These are phyloP conservation scores for Davidsoniella neocaledoniae DNA, from an alignment of 2,329 filamentous ascomycete species.

Conservation along the genomic window DNA sequence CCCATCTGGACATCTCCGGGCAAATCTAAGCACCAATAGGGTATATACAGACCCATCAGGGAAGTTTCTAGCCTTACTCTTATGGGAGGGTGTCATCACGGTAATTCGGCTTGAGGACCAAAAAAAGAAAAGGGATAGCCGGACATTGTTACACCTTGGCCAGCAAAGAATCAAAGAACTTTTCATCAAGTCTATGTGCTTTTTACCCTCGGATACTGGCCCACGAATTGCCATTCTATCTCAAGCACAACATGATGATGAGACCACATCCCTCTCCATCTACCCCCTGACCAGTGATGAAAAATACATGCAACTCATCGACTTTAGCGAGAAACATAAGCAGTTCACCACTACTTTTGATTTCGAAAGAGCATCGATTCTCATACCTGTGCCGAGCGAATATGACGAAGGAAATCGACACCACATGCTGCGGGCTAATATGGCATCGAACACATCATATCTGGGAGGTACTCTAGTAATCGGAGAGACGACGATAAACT, in stretches of 20 bases:
- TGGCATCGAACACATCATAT: slow-evolving; percentile 32
- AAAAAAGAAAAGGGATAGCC: not conserved
- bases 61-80: slow-evolving; percentile 37
- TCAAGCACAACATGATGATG: slow-evolving; percentile 33
- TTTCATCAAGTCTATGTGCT: slow-evolving; percentile 40
- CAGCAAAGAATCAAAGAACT: slow-evolving; percentile 41
- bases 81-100: slow-evolving; percentile 44
- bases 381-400: slow-evolving; percentile 43
- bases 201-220: slow-evolving; percentile 40
- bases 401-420: slow-evolving; percentile 42
- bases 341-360: slow-evolving; percentile 35
- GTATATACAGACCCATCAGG: slow-evolving; percentile 72
- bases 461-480: slow-evolving; percentile 57
- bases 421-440: slow-evolving; percentile 36
- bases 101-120: slow-evolving; percentile 32
- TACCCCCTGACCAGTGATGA: slow-evolving; percentile 44
- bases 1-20: slow-evolving; percentile 46
- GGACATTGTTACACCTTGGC: slow-evolving; percentile 22
- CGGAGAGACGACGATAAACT: slow-evolving; percentile 67
- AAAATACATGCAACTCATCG: slow-evolving; percentile 33
- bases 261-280: slow-evolving; percentile 38
- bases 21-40: slow-evolving; percentile 67
- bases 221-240: slow-evolving; percentile 42
- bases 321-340: slow-evolving; percentile 40
- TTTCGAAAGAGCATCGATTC: slow-evolving; percentile 39